phyloP scores from a whole-genome alignment of 345 rosid genomes.

The Sisymbrium altissimum region DNA sequence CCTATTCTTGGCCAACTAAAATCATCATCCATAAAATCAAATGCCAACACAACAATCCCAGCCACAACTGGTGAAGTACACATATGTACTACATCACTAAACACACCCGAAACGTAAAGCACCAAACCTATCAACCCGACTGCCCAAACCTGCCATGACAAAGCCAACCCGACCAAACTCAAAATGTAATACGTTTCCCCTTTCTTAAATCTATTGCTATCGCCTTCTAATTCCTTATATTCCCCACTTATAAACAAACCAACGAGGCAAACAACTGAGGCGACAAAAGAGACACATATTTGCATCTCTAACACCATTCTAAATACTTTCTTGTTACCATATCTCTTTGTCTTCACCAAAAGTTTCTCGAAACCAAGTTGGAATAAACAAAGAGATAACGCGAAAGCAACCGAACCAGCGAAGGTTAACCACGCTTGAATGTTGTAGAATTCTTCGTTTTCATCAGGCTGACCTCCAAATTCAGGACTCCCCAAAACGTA shows the following conservation, averaged over 20 bases:
- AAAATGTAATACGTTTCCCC: slow-evolving; percentile 27
- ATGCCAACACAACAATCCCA: slow-evolving; percentile 26
- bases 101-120: slow-evolving; percentile 26
- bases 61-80: slow-evolving; percentile 29
- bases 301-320: slow-evolving; percentile 36
- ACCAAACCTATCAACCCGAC: slow-evolving; percentile 30
- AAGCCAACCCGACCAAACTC: slow-evolving; percentile 26
- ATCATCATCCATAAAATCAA: slow-evolving; percentile 30
- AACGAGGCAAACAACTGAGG: slow-evolving; percentile 16
- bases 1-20: slow-evolving; percentile 31
- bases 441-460: slow-evolving; percentile 23
- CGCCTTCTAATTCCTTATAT: slow-evolving; percentile 29
- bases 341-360: slow-evolving; percentile 25
- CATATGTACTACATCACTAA: slow-evolving; percentile 35
- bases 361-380: slow-evolving; percentile 31
- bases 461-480: slow-evolving; percentile 23
- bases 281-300: slow-evolving; percentile 31
- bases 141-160: slow-evolving; percentile 35
- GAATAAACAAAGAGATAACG: slow-evolving; percentile 27
- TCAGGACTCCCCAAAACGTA: slow-evolving; percentile 9
- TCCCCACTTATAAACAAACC: slow-evolving; percentile 32
- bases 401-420: slow-evolving; percentile 25
- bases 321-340: slow-evolving; percentile 29
- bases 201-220: slow-evolving; percentile 25
- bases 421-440: slow-evolving; percentile 34